Conservation (phyloP, 345 rosid genomes). For the Brassica incana region DNA sequence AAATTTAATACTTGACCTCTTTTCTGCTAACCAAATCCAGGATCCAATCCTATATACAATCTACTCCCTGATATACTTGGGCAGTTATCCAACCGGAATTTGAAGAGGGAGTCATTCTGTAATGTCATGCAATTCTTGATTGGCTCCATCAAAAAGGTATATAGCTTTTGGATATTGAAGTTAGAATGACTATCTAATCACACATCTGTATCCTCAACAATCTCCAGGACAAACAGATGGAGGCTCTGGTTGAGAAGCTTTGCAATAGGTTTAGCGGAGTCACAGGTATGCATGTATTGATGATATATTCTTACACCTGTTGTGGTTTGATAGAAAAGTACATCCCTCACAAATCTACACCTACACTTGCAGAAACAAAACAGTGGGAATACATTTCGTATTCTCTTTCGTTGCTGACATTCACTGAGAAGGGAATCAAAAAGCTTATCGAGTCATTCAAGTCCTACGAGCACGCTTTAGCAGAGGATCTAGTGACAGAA, state of each 20-base stretch:
- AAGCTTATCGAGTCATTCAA: slow-evolving; percentile 86
- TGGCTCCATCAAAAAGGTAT: slow-evolving; percentile 91
- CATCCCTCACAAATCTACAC: slow-evolving; percentile 7
- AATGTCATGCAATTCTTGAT: slow-evolving; percentile 95
- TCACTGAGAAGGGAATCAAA: slow-evolving; percentile 91
- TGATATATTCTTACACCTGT: neutral
- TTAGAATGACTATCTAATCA: slow-evolving; percentile 24
- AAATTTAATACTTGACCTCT: slow-evolving; percentile 26
- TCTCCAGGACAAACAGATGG: slow-evolving; percentile 95
- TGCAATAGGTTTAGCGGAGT: slow-evolving; percentile 94
- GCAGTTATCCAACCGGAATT: slow-evolving; percentile 68
- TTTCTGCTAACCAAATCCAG: slow-evolving; percentile 45
- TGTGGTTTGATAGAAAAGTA: neutral
- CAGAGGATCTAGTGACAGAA: slow-evolving; percentile 80
- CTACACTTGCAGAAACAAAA: slow-evolving; percentile 62
- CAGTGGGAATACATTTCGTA: slow-evolving; percentile 93
- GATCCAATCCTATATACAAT: slow-evolving; percentile 94
- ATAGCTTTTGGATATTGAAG: slow-evolving; percentile 18
- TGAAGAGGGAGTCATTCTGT: slow-evolving; percentile 76
- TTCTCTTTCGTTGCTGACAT: slow-evolving; percentile 86
- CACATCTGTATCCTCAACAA: slow-evolving; percentile 6
- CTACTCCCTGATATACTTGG: slow-evolving; percentile 95
- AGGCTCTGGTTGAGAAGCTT: slow-evolving; percentile 93
- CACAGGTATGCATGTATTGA: slow-evolving; percentile 55
- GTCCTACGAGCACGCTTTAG: slow-evolving; percentile 74